Evolutionary conservation across 352 stramenopile genomes (phyloP), one percentile per base, ranked within the genome.

Genomic region (Pythium rishiriense): DNA sequence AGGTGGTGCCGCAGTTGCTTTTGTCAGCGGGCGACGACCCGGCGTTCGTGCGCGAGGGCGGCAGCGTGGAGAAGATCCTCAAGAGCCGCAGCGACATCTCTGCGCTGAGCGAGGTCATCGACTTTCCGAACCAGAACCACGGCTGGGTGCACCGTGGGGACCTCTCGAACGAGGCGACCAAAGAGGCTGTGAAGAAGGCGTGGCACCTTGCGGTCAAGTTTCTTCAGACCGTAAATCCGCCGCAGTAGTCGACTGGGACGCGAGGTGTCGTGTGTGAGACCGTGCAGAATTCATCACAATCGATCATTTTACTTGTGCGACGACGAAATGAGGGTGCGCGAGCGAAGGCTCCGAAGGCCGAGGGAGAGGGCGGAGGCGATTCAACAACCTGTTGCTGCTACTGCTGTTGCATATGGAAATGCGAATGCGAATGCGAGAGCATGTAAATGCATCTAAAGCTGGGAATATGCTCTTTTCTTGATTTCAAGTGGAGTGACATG

Each of bases 141-240:
- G 87, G 87, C 39, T 96, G 85, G 85, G 83, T 94, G 60, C 79
- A 93, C 70, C 87, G 87, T 61, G 83, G 85, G 54, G 87, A 96
- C 75, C 74, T 92, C 50, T 53, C 75, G 58, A 78, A 94, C 67
- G 66, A 76, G 6, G 78, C 75, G 21, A 90, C 76, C 25, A 90
- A 91, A 68, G 66, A 66, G 41, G 70, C 64, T 6, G 74, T 86
- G 15, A 74, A 72, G 48, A 84, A 81, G 67, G 77, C 76, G 8
- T 87, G 81, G 70, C 58, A 79, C 50, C 47, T 63, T 24, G 77
- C 75, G n/a, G 72, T 65, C 68, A 68, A 75, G 54, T 83, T 84
- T 56, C 75, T 81, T 37, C 66, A 79, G 67, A 74, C 57, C 25
- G 53, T 66, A 17, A 66, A 64, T 45, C 59, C 66, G 58, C 60